Evolutionary conservation across 2,329 filamentous ascomycete genomes (phyloP).

Genomic region (Tolypocladium ophioglossoides): DNA sequence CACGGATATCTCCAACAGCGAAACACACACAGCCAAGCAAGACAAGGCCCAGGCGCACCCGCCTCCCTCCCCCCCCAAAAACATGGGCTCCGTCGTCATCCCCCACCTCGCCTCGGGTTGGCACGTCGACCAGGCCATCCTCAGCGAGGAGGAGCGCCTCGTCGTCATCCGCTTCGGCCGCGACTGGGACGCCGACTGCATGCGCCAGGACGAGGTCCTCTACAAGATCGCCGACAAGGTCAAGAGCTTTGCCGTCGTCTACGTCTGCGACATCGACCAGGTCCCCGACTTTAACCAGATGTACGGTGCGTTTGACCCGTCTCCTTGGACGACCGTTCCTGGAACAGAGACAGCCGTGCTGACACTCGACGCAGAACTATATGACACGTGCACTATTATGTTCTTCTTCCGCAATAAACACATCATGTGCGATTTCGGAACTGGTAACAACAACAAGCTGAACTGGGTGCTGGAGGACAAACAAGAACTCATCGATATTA

Average conservation of each 20-base stretch:
- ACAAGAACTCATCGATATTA: slow-evolving; percentile 95
- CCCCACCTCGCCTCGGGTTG: slow-evolving; percentile 86
- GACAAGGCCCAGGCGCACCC: neutral
- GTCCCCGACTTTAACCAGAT: slow-evolving; percentile 92
- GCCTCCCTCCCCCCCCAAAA: neutral
- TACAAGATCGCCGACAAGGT: slow-evolving; percentile 89
- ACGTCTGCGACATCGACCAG: slow-evolving; percentile 85
- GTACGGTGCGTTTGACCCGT: slow-evolving; percentile 48
- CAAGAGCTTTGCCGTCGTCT: slow-evolving; percentile 88
- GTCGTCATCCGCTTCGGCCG: slow-evolving; percentile 91
- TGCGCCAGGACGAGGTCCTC: slow-evolving; percentile 79
- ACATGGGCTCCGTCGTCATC: slow-evolving; percentile 75
- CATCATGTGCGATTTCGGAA: slow-evolving; percentile 97
- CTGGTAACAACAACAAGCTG: slow-evolving; percentile 97
- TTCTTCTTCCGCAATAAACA: slow-evolving; percentile 97
- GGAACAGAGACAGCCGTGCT: neutral
- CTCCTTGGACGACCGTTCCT: neutral
- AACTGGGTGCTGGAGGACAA: slow-evolving; percentile 95
- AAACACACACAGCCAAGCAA: neutral
- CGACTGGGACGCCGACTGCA: slow-evolving; percentile 67
- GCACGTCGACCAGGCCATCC: slow-evolving; percentile 97
- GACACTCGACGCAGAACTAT: slow-evolving; percentile 41
- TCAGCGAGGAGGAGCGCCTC: slow-evolving; percentile 76
- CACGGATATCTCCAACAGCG: neutral
- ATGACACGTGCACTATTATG: slow-evolving; percentile 92